Conservation (phyloP, 768 basidiomycete species). For the Panaeolus cyanescens region DNA sequence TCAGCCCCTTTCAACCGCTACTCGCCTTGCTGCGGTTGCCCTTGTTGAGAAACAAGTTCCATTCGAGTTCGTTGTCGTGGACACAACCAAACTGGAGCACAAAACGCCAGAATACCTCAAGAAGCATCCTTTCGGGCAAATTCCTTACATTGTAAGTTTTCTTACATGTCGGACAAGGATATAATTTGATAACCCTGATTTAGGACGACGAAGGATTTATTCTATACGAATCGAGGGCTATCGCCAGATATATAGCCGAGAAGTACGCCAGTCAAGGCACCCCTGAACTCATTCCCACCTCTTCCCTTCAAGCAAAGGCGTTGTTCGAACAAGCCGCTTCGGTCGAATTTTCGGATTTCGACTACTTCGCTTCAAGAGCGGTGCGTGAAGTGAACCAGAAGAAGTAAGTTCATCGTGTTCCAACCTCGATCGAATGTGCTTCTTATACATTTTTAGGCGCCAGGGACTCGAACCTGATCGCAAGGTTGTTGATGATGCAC, state of each 20-base stretch:
- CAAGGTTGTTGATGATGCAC: neutral
- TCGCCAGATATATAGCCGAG: slow-evolving; percentile 56
- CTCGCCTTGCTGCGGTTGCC: slow-evolving; percentile 50
- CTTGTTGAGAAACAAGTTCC: slow-evolving; percentile 57
- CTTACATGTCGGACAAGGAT: slow-evolving; percentile 23
- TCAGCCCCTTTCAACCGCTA: slow-evolving; percentile 38
- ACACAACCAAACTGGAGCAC: slow-evolving; percentile 44
- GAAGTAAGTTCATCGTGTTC: slow-evolving; percentile 35
- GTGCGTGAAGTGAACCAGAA: slow-evolving; percentile 53
- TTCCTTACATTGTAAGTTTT: slow-evolving; percentile 50
- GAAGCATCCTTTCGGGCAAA: slow-evolving; percentile 65
- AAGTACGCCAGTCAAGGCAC: slow-evolving; percentile 58
- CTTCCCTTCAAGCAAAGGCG: slow-evolving; percentile 33
- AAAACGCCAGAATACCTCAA: slow-evolving; percentile 44
- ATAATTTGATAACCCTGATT: slow-evolving; percentile 11
- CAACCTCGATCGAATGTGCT: neutral
- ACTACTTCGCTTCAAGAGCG: slow-evolving; percentile 43
- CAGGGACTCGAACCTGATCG: neutral
- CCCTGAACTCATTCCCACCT: slow-evolving; percentile 45
- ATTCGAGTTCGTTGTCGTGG: slow-evolving; percentile 49
- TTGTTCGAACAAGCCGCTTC: slow-evolving; percentile 55
- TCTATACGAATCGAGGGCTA: slow-evolving; percentile 67
- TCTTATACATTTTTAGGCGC: neutral
- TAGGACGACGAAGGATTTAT: slow-evolving; percentile 65
- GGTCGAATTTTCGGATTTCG: slow-evolving; percentile 56